Conservation (phyloP, 331 rosid genomes). For the Acacia pycnantha region DNA sequence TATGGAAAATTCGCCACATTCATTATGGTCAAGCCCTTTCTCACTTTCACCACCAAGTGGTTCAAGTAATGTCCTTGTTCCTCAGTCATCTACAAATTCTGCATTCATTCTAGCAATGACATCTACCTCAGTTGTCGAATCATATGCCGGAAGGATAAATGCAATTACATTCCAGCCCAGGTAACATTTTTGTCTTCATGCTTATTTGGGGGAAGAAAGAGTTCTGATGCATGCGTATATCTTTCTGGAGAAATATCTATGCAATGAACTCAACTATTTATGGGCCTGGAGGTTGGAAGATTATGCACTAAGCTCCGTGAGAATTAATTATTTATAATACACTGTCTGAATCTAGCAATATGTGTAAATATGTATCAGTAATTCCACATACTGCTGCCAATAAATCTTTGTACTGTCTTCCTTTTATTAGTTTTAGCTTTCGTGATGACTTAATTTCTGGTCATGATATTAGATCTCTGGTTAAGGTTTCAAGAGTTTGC, state of each 20-base stretch:
- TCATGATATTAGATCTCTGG: constrained; percentile 1
- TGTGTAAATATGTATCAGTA: not conserved
- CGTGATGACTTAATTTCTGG: not conserved
- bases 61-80: constrained; percentile 78
- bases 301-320: not conserved
- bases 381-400: not conserved
- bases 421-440: not conserved
- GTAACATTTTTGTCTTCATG: constrained; percentile 38
- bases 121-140: constrained; percentile 66
- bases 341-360: not conserved
- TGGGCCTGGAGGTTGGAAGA: not conserved
- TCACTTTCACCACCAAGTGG: constrained; percentile 85
- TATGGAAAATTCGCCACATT: constrained; percentile 37
- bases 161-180: constrained; percentile 93
- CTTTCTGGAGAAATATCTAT: not conserved
- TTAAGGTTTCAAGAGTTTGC: not conserved
- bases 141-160: constrained; percentile 72
- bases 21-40: constrained; percentile 81
- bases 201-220: constrained; percentile 11
- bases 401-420: not conserved
- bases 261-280: not conserved
- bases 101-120: constrained; percentile 77
- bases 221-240: not conserved
- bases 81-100: constrained; percentile 65
- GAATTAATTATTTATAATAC: not conserved